Conservation (phyloP, 2,329 filamentous ascomycete genomes). For the Aspergillus sojae region DNA sequence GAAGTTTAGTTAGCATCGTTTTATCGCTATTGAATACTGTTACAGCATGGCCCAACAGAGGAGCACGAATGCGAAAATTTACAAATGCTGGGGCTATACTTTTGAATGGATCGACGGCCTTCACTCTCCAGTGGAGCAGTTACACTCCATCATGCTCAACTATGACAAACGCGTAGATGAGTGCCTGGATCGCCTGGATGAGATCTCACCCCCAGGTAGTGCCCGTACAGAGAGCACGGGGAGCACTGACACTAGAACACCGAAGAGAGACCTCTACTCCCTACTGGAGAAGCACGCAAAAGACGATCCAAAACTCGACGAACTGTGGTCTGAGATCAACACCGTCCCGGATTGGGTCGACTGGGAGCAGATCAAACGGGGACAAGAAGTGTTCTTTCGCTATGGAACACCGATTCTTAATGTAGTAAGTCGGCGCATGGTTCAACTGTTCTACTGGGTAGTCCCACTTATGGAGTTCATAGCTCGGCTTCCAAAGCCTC, state of each 20-base stretch:
- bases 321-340: slow-evolving; percentile 69
- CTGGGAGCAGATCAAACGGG: slow-evolving; percentile 73
- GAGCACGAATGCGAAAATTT: slow-evolving; percentile 15
- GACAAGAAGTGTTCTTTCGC: slow-evolving; percentile 76
- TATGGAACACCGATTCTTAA: slow-evolving; percentile 71
- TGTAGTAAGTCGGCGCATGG: slow-evolving; percentile 33
- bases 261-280: slow-evolving; percentile 63
- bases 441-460: neutral
- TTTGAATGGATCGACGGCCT: slow-evolving; percentile 67
- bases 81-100: slow-evolving; percentile 61
- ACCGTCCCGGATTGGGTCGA: slow-evolving; percentile 74
- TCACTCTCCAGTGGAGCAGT: slow-evolving; percentile 63
- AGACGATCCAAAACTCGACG: slow-evolving; percentile 57
- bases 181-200: slow-evolving; percentile 65
- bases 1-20: neutral
- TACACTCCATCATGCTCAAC: slow-evolving; percentile 62
- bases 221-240: slow-evolving; percentile 1
- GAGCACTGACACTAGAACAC: slow-evolving; percentile 23
- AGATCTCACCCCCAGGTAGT: slow-evolving; percentile 55
- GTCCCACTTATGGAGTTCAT: slow-evolving; percentile 1
- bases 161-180: slow-evolving; percentile 72
- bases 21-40: neutral
- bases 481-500: slow-evolving; percentile 37
- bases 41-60: neutral
- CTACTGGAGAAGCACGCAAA: slow-evolving; percentile 62